A percentile compares a stretch with the other conserved stretches of the same genome.
Conservation (phyloP, 2,329 filamentous ascomycete genomes). For the Phialophora chinensis region DNA sequence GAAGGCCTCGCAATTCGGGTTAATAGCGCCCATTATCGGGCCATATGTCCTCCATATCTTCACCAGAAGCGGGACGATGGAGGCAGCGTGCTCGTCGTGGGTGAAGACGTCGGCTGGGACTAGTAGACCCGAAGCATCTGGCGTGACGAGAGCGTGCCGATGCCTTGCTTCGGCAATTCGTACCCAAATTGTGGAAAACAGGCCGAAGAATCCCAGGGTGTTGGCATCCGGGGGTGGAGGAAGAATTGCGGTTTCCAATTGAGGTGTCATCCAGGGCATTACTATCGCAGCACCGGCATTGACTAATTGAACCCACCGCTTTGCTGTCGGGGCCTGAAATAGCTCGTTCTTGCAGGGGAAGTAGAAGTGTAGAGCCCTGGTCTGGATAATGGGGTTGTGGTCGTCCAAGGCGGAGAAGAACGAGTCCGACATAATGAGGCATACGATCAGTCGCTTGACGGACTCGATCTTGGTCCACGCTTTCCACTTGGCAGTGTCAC, state of each 20-base stretch:
- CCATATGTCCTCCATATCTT: constrained; percentile 44
- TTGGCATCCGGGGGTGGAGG: constrained; percentile 15
- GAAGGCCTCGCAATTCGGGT: constrained; percentile 56
- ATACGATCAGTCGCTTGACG: constrained; percentile 22
- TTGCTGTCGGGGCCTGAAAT: constrained; percentile 17
- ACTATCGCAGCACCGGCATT: constrained; percentile 7
- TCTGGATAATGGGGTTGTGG: constrained; percentile 16
- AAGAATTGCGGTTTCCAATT: constrained; percentile 6
- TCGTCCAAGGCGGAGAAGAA: constrained; percentile 13
- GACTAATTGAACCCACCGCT: constrained; percentile 17
- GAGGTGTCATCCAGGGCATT: constrained; percentile 18
- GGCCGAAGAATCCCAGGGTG: constrained; percentile 14
- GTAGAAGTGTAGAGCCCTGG: constrained; percentile 15
- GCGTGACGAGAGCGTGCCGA: not conserved
- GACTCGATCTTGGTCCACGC: constrained; percentile 25
- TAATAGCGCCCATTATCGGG: constrained; percentile 51
- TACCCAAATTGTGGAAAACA: constrained; percentile 17
- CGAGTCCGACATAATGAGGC: constrained; percentile 21
- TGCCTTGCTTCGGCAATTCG: constrained; percentile 16
- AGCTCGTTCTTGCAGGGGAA: constrained; percentile 21
- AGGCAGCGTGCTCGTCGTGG: constrained; percentile 16
- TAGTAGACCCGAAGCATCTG: constrained; percentile 5
- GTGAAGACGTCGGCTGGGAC: constrained; percentile 14
- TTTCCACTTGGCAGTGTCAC: constrained; percentile 15
- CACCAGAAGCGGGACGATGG: constrained; percentile 4